Evolutionary conservation across 1,284 basidiomycete species (phyloP).

Genomic region (Tremellales sp.): DNA sequence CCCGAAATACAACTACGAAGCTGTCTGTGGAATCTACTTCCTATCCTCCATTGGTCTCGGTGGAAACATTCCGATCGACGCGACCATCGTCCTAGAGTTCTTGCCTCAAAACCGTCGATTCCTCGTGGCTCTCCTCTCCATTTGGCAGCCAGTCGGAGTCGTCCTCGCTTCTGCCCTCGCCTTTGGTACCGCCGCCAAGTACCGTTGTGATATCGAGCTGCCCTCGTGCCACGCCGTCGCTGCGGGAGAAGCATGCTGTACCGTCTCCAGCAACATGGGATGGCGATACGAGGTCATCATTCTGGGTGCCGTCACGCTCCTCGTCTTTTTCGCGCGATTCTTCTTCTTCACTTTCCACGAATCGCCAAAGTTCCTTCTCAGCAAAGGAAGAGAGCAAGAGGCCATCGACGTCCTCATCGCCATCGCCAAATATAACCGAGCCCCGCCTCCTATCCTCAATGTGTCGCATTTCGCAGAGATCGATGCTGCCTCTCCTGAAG

Average conservation of each 20-base stretch:
- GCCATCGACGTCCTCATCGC: constrained; percentile 66
- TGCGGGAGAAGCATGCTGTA: constrained; percentile 46
- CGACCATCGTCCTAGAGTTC: constrained; percentile 66
- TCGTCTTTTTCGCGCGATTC: constrained; percentile 61
- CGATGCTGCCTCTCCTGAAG: constrained; percentile 20
- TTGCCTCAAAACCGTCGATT: constrained; percentile 49
- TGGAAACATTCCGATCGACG: constrained; percentile 60
- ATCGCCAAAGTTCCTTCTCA: constrained; percentile 70
- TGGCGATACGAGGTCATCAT: constrained; percentile 63
- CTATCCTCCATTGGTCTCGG: constrained; percentile 53
- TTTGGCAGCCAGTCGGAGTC: constrained; percentile 50
- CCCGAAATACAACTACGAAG: constrained; percentile 39
- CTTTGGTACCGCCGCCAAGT: constrained; percentile 48
- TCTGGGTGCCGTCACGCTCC: constrained; percentile 47
- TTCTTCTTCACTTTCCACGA: constrained; percentile 70
- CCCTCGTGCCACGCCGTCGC: constrained; percentile 52
- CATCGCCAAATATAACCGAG: constrained; percentile 64
- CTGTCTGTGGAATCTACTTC: constrained; percentile 43
- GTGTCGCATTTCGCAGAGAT: constrained; percentile 46
- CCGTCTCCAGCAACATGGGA: constrained; percentile 55
- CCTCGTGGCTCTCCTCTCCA: constrained; percentile 44
- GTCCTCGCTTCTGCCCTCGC: constrained; percentile 59
- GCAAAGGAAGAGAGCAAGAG: constrained; percentile 63
- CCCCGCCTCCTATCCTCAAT: constrained; percentile 41
- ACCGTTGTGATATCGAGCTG: constrained; percentile 23